Evolutionary conservation across 352 stramenopile genomes (phyloP).

Genomic region (Globisporangium cystogenes): DNA sequence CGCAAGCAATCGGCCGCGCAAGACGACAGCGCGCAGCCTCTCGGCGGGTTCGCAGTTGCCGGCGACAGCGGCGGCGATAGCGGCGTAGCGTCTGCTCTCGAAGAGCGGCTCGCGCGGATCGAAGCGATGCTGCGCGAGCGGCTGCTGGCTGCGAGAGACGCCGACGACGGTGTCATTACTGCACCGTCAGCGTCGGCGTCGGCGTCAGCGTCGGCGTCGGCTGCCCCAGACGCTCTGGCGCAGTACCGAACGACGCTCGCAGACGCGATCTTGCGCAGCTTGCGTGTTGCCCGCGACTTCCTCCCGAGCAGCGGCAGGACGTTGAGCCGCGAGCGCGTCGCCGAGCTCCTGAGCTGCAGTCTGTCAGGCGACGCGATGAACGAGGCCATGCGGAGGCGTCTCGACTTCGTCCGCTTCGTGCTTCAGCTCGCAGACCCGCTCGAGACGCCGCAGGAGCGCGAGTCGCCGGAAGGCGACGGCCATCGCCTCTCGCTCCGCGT

Average conservation of each 20-base stretch:
- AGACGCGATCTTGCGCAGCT: constrained; percentile 10
- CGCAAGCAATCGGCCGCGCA: constrained; percentile 30
- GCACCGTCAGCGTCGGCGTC: background rate
- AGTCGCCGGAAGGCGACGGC: constrained; percentile 5
- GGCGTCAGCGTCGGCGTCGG: background rate
- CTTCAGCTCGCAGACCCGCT: constrained; percentile 14
- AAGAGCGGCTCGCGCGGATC: constrained; percentile 16
- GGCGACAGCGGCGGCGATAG: background rate
- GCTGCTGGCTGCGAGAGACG: background rate
- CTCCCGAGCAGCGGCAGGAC: background rate
- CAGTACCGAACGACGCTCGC: constrained; percentile 3
- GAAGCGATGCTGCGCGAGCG: constrained; percentile 13
- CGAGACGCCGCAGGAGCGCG: too few relatives aligned
- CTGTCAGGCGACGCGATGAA: constrained; percentile 15
- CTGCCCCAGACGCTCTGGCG: background rate
- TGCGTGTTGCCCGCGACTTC: background rate
- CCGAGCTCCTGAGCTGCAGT: background rate
- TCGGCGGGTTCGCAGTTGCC: background rate
- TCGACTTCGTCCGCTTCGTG: constrained; percentile 26
- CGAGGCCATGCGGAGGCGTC: constrained; percentile 21
- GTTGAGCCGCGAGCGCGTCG: background rate
- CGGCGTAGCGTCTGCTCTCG: background rate
- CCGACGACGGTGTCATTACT: too few relatives aligned
- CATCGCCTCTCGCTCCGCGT: constrained; percentile 1
- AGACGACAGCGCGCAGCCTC: background rate